A percentile compares a stretch with the other conserved stretches of the same genome.
These are phyloP conservation scores for Chondrus crispus DNA, from an alignment of 23 red algal species.

Conservation along the genomic window DNA sequence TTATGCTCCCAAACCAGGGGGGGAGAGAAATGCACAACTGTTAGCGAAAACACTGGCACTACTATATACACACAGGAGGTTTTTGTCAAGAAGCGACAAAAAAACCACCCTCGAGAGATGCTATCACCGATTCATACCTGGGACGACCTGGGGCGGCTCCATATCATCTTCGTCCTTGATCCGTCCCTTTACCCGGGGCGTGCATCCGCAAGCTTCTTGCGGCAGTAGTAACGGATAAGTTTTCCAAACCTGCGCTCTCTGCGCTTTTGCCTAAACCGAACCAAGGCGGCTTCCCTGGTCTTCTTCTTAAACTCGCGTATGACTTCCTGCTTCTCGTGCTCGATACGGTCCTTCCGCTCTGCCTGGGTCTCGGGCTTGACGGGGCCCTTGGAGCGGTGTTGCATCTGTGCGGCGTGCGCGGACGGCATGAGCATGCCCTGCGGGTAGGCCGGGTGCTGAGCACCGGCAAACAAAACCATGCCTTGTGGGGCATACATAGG, in stretches of 20 bases:
- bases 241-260: constrained; percentile 84
- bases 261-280: constrained; percentile 91
- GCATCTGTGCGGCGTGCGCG: background rate
- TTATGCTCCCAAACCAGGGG: no score
- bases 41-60: no score
- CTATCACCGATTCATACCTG: background rate
- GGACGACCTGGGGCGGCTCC: constrained; percentile 45
- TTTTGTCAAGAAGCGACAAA: no score
- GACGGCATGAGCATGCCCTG: constrained; percentile 40
- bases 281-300: constrained; percentile 79
- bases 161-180: constrained; percentile 32
- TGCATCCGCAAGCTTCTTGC: constrained; percentile 82
- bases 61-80: no score
- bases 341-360: constrained; percentile 55
- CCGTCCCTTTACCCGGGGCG: constrained; percentile 73
- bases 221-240: constrained; percentile 78
- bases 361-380: constrained; percentile 26
- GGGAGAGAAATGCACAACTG: no score
- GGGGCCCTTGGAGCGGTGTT: no score
- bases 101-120: no score
- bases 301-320: constrained; percentile 93
- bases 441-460: constrained; percentile 15
- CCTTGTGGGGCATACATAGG: constrained; percentile 51
- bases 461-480: constrained; percentile 62
- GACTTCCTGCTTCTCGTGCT: constrained; percentile 77